These are phyloP conservation scores for Tricholoma sp. DNA, from an alignment of 768 basidiomycete genomes.

Conservation along the genomic window DNA sequence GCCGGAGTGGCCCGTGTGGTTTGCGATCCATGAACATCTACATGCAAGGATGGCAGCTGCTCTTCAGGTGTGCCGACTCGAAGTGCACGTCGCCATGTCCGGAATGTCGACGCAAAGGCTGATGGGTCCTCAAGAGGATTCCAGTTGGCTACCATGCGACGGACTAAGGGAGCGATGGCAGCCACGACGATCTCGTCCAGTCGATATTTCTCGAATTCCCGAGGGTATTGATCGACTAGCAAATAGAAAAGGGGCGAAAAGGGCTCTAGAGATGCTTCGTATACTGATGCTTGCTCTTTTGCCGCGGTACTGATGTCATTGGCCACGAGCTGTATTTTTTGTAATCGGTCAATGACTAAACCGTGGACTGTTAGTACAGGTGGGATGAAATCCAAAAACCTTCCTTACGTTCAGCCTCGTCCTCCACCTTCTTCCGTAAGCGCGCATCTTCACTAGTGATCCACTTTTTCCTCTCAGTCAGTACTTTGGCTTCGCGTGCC, in stretches of 20 bases:
- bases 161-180: conserved; percentile 80
- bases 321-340: conserved; percentile 71
- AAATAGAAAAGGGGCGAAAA: conserved; percentile 71
- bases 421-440: conserved; percentile 61
- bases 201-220: conserved; percentile 72
- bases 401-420: conserved; percentile 71
- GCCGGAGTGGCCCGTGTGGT: conserved; percentile 24
- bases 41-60: conserved; percentile 31
- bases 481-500: conserved; percentile 81
- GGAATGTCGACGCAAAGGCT: conserved; percentile 58
- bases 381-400: background rate
- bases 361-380: conserved; percentile 1
- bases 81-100: conserved; percentile 64
- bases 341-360: conserved; percentile 72
- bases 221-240: conserved; percentile 61
- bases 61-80: conserved; percentile 50
- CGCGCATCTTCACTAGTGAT: conserved; percentile 65
- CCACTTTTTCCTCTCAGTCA: conserved; percentile 76
- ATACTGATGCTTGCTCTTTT: conserved; percentile 56
- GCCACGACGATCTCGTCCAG: conserved; percentile 93
- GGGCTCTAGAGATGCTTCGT: conserved; percentile 68
- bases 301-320: conserved; percentile 64
- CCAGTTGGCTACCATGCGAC: conserved; percentile 74
- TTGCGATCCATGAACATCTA: conserved; percentile 55
- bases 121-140: conserved; percentile 77